phyloP scores from a whole-genome alignment of 192 early-diverging fungal genomes.

The Jimgerdemannia lactiflua region DNA sequence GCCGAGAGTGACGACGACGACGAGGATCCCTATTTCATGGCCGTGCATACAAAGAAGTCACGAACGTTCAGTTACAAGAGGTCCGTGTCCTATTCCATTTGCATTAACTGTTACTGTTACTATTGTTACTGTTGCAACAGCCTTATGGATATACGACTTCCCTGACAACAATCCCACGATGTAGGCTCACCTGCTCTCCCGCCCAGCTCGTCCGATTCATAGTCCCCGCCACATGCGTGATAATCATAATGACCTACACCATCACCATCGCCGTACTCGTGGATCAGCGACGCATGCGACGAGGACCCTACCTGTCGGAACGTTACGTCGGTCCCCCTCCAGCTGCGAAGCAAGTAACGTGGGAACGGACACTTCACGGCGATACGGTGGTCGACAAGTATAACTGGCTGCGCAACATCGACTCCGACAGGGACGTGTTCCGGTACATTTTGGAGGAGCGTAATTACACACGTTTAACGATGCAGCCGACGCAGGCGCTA shows the following conservation, averaged over 20 bases:
- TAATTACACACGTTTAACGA: neutral
- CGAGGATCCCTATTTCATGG: slow-evolving; percentile 37
- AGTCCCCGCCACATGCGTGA: slow-evolving; percentile 27
- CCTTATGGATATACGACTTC: neutral
- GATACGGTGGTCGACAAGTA: neutral
- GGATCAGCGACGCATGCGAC: slow-evolving; percentile 15
- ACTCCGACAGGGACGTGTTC: neutral
- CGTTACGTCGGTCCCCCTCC: neutral
- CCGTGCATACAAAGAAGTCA: slow-evolving; percentile 33
- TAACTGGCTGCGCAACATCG: neutral
- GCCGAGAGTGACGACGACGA: slow-evolving; percentile 40
- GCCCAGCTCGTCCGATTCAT: slow-evolving; percentile 27
- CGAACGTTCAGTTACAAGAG: slow-evolving; percentile 26
- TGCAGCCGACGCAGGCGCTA: neutral
- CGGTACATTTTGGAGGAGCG: neutral
- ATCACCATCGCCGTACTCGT: slow-evolving; percentile 25
- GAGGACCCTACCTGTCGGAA: neutral
- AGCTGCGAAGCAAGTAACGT: neutral
- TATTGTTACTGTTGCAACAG: neutral
- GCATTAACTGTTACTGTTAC: neutral
- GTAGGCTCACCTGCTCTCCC: slow-evolving; percentile 31
- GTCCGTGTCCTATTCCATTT: neutral
- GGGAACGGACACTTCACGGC: neutral
- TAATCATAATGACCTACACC: slow-evolving; percentile 30
- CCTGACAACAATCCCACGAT: neutral